Evolutionary conservation across 768 basidiomycete species (phyloP), one percentile per base, ranked within the genome.

Genomic region (Podaxis sp.): DNA sequence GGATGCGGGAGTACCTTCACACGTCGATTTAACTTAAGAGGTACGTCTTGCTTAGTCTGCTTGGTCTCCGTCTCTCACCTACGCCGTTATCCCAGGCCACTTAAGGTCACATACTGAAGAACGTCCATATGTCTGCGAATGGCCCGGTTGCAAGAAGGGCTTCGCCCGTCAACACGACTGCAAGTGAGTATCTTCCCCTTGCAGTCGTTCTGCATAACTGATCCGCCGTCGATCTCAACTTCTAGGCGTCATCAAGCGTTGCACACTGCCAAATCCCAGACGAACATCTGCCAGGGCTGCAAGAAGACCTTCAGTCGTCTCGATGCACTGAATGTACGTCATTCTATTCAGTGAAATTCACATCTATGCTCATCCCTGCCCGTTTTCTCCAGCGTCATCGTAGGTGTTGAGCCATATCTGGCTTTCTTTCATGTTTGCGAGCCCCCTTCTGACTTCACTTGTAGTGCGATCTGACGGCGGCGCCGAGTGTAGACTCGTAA

Each of bases 1-100:
- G 94, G 94, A 12, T 98, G 95, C 77, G 94, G 93, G 50, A 94
- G 93, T 74, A 96, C 95, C n/a, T 98, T 98, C 75, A 98, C 95
- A 69, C 86, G 93, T 72, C 84, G 92, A 61, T 94, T 94, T 79
- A 94, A 94, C 75, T 74, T 94, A 59, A 79, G 89, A 84, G 93
- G 92, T 92, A 54, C 56, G 74, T 63, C 52, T 53, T 11, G 43
- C 33, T 3, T 22, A 15, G 55, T 38, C 33, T 62, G 61, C 22
- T 46, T 24, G 62, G 51, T 61, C 64, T 2, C 38, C 41, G 29
- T 66, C 25, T 57, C 57, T 38, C 17, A 52, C 63, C 63, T 53
- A 55, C 64, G 38, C 49, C 46, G 41, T 43, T 59, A 57, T 67
- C 47, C 61, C 75, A 90, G 95, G 95, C 59, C 95, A 97, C 79